Percentiles rank a stretch among this genome's conserved stretches.
Conservation (phyloP, 768 basidiomycete genomes). For the Mycena vulgaris region DNA sequence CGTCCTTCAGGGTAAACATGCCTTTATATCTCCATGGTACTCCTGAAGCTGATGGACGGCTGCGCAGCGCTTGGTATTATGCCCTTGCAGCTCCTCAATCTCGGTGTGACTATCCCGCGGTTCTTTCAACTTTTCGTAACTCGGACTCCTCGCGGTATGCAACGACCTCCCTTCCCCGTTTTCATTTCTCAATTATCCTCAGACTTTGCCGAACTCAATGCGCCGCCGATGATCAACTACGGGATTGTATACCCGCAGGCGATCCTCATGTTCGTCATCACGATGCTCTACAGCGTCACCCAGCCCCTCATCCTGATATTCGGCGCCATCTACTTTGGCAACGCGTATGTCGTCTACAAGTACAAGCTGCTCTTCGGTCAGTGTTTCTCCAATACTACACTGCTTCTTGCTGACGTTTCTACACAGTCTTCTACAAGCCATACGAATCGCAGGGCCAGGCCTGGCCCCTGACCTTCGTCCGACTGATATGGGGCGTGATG, state of each 20-base stretch:
- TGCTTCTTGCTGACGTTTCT: not conserved
- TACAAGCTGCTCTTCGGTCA: constrained; percentile 95
- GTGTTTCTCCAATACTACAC: constrained; percentile 44
- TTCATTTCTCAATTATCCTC: constrained; percentile 18
- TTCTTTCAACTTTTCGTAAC: constrained; percentile 84
- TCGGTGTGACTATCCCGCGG: constrained; percentile 90
- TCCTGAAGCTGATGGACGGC: constrained; percentile 20
- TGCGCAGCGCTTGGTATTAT: constrained; percentile 89
- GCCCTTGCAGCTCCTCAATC: constrained; percentile 94
- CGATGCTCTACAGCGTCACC: constrained; percentile 94
- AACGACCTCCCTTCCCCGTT: not conserved
- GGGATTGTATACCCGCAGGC: constrained; percentile 98
- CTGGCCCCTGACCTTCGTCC: constrained; percentile 95
- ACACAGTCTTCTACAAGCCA: constrained; percentile 95
- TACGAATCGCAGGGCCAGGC: constrained; percentile 98
- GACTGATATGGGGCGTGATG: constrained; percentile 92
- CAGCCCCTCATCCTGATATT: constrained; percentile 96
- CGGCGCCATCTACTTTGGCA: constrained; percentile 96
- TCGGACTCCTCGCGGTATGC: constrained; percentile 89
- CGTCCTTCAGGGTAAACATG: constrained; percentile 78
- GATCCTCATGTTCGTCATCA: constrained; percentile 96
- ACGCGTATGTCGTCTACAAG: constrained; percentile 97
- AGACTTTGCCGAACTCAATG: constrained; percentile 98
- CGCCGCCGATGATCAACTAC: constrained; percentile 98
- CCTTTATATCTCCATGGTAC: not conserved